Conservation (phyloP, 2,329 filamentous ascomycete species). For the Sordariomycetes sp. region DNA sequence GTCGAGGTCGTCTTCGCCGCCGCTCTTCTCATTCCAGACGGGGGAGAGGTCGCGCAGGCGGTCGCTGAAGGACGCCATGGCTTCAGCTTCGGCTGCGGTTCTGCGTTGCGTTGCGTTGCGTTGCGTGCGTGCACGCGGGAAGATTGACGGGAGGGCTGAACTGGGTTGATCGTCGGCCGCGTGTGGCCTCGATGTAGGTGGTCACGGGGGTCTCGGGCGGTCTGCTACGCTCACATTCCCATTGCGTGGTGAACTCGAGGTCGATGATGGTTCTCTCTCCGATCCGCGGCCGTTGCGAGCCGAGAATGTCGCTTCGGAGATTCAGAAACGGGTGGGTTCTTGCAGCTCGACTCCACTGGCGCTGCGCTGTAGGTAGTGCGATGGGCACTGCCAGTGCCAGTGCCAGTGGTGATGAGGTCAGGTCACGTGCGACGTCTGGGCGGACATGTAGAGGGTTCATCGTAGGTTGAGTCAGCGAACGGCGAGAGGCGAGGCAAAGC, state of each 20-base stretch:
- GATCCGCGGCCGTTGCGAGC: not conserved
- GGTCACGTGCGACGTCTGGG: too few relatives aligned
- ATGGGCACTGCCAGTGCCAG: too few relatives aligned
- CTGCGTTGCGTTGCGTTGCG: not conserved
- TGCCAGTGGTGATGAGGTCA: too few relatives aligned
- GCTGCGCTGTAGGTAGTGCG: not conserved
- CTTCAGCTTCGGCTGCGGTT: not conserved
- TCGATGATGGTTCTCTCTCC: not conserved
- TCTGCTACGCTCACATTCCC: not conserved
- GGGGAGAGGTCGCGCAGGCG: slow-evolving; percentile 37
- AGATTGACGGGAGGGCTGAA: too few relatives aligned
- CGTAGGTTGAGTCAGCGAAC: too few relatives aligned
- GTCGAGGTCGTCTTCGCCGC: slow-evolving; percentile 54
- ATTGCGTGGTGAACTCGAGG: not conserved
- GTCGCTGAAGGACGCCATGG: slow-evolving; percentile 29
- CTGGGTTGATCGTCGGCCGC: too few relatives aligned
- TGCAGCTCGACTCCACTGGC: not conserved
- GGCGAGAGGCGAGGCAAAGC: too few relatives aligned
- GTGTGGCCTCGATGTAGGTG: too few relatives aligned
- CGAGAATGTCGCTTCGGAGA: not conserved
- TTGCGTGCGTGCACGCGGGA: too few relatives aligned
- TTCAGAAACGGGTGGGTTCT: too few relatives aligned
- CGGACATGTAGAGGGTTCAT: too few relatives aligned
- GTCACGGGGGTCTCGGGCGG: too few relatives aligned
- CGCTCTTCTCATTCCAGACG: slow-evolving; percentile 36